A percentile compares a stretch with the other conserved stretches of the same genome.
phyloP scores from a whole-genome alignment of 345 rosid genomes.

The Aquilaria yunnanensis region DNA sequence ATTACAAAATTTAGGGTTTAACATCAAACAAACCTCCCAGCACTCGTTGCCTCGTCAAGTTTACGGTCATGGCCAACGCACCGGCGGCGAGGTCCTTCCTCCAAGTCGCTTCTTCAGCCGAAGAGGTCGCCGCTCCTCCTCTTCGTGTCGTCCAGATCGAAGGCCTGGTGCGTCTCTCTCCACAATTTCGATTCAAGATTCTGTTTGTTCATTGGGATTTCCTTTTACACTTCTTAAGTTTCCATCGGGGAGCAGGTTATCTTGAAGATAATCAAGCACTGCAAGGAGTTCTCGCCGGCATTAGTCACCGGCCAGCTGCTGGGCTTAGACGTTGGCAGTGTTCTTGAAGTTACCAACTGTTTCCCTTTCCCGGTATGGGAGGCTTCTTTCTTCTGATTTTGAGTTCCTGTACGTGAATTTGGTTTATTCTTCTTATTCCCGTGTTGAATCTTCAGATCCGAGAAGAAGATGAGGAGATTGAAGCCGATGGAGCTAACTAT shows the following conservation, averaged over 20 bases:
- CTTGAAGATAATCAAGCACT: conserved; percentile 90
- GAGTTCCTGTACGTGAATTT: not conserved
- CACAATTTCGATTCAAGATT: not conserved
- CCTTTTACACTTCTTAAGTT: not conserved
- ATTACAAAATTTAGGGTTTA: no score
- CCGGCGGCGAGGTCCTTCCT: conserved; percentile 16
- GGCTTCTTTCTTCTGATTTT: not conserved
- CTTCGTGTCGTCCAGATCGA: conserved; percentile 98
- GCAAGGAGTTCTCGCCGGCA: conserved; percentile 95
- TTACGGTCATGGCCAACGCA: conserved; percentile 17
- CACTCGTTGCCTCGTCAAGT: no score
- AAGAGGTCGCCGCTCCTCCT: conserved; percentile 84
- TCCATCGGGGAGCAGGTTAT: conserved; percentile 42
- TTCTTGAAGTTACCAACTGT: conserved; percentile 97
- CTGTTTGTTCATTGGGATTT: not conserved
- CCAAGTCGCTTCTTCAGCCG: conserved; percentile 78
- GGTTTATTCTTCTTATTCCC: no score
- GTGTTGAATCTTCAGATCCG: conserved; percentile 34
- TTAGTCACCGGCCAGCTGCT: conserved; percentile 98
- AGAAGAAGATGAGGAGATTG: conserved; percentile 95
- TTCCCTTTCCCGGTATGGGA: conserved; percentile 87
- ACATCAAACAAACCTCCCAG: no score
- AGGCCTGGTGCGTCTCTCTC: conserved; percentile 58
- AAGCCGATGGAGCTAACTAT: conserved; percentile 98
- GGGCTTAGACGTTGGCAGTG: conserved; percentile 96